phyloP scores from a whole-genome alignment of 2,329 filamentous ascomycete genomes.

The Pseudogymnoascus sp. region DNA sequence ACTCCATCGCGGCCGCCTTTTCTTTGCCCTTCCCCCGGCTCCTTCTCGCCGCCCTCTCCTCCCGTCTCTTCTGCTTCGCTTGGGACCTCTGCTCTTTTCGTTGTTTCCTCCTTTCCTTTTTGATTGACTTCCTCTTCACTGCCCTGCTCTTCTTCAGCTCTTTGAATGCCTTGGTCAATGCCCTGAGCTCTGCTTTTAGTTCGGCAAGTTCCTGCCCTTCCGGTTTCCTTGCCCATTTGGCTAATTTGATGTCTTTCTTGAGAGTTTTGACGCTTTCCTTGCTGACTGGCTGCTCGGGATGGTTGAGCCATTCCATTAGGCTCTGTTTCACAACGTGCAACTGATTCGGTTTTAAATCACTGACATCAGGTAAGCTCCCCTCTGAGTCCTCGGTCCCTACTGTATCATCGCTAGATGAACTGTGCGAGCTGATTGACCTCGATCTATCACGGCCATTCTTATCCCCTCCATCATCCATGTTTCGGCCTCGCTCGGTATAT shows the following conservation, averaged over 20 bases:
- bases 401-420: conserved; percentile 16
- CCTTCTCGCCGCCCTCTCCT: conserved; percentile 19
- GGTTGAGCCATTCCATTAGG: conserved; percentile 41
- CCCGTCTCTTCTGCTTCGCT: conserved; percentile 18
- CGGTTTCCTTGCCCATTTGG: conserved; percentile 21
- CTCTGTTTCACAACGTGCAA: conserved; percentile 38
- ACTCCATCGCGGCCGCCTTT: conserved; percentile 24
- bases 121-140: conserved; percentile 25
- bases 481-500: neutral
- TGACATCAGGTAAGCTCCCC: conserved; percentile 33
- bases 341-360: conserved; percentile 41
- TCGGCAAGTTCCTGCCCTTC: conserved; percentile 28
- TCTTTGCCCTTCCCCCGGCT: conserved; percentile 27
- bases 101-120: conserved; percentile 13
- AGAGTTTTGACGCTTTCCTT: conserved; percentile 36
- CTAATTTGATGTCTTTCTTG: conserved; percentile 36
- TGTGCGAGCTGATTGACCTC: conserved; percentile 24
- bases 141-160: conserved; percentile 32
- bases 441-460: conserved; percentile 11
- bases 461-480: neutral
- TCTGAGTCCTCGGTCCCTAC: neutral
- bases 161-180: conserved; percentile 38
- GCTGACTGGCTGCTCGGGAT: conserved; percentile 42
- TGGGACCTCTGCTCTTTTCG: conserved; percentile 4
- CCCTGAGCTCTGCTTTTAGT: conserved; percentile 38